Conservation (phyloP, 2,329 filamentous ascomycete genomes). For the Scedosporium dehoogii region DNA sequence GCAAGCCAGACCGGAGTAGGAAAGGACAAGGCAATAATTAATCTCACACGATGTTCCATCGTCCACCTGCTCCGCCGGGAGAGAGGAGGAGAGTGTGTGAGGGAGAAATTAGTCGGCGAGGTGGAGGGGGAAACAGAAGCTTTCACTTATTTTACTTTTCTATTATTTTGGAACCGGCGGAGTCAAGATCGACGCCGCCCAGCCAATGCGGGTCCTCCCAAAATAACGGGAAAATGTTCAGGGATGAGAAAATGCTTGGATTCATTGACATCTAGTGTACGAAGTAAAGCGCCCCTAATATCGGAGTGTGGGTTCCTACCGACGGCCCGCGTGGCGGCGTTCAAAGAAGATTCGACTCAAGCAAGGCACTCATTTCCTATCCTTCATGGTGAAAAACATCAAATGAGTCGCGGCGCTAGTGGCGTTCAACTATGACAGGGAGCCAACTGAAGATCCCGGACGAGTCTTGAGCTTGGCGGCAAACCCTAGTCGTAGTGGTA, state of each 20-base stretch:
- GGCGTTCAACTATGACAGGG: neutral
- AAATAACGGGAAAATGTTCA: no score
- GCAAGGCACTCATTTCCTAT: no score
- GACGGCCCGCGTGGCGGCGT: neutral
- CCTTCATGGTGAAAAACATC: neutral
- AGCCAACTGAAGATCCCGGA: neutral
- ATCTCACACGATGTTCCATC: neutral
- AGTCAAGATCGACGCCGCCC: no score
- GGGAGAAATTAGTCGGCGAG: no score
- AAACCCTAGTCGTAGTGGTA: neutral
- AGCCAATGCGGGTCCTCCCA: no score
- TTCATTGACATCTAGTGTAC: neutral
- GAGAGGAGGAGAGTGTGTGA: no score
- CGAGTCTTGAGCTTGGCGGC: neutral
- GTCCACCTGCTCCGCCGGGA: no score
- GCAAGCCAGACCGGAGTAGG: neutral
- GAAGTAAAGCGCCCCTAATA: neutral
- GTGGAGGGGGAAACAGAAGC: no score
- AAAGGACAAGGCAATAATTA: neutral
- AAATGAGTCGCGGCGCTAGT: neutral
- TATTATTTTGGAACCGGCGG: no score
- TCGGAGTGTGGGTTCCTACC: neutral
- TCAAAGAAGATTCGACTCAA: neutral
- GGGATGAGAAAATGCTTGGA: no score
- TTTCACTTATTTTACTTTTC: no score